Conservation (phyloP, 1,284 basidiomycete species). For the Cryptococcus sp. region DNA sequence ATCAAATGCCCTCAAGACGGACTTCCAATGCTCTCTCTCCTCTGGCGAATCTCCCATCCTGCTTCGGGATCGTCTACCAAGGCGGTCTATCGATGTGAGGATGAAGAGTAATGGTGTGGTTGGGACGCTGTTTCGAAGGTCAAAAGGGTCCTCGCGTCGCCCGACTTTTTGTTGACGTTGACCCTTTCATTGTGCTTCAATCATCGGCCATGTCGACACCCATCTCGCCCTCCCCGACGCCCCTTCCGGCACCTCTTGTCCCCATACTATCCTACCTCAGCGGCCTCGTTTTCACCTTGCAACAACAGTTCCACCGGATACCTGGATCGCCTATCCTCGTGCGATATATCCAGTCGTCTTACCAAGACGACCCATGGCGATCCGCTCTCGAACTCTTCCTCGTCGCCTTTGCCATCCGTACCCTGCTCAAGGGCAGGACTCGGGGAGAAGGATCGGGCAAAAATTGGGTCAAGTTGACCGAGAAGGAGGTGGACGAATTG, state of each 20-base stretch:
- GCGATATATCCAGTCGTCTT: conserved; percentile 76
- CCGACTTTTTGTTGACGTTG: background rate
- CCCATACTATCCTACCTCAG: conserved; percentile 35
- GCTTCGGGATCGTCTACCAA: background rate
- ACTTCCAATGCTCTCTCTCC: conserved; percentile 41
- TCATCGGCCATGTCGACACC: background rate
- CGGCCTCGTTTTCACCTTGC: conserved; percentile 21
- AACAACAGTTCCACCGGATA: conserved; percentile 48
- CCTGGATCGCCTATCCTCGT: conserved; percentile 85
- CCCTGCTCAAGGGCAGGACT: conserved; percentile 81
- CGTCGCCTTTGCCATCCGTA: conserved; percentile 80
- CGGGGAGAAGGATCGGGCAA: conserved; percentile 77
- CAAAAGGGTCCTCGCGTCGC: no score
- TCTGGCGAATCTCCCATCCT: conserved; percentile 28
- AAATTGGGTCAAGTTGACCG: conserved; percentile 83
- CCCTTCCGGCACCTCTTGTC: conserved; percentile 36
- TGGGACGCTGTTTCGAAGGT: no score
- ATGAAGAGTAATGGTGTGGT: no score
- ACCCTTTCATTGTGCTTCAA: no score
- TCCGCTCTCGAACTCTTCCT: conserved; percentile 87
- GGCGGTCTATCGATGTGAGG: no score
- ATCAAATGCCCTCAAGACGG: conserved; percentile 39
- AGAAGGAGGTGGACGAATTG: conserved; percentile 95
- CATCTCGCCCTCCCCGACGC: background rate
- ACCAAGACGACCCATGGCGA: conserved; percentile 85